Evolutionary conservation across 1,139 yeast species (phyloP).

Genomic region (Saccharomyces uvarum): DNA sequence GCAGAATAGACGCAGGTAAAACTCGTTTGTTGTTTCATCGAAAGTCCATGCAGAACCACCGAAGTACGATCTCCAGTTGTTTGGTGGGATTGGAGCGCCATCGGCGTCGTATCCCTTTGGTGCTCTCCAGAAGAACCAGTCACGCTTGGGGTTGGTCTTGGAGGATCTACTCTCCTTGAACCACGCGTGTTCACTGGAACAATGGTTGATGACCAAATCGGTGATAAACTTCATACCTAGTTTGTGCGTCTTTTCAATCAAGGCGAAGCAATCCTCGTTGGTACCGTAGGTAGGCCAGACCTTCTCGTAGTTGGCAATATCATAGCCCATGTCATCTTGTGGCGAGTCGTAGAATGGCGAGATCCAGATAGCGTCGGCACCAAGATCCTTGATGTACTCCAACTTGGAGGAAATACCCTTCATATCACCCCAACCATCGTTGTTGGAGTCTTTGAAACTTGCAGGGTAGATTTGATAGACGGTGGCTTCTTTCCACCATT

Average conservation of each 20-base stretch:
- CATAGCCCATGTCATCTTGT: conserved; percentile 52
- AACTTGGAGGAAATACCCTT: conserved; percentile 25
- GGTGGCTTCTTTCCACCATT: conserved; percentile 52
- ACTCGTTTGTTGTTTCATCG: conserved; percentile 46
- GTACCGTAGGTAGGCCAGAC: too few relatives aligned
- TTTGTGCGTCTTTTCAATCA: too few relatives aligned
- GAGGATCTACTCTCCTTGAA: conserved; percentile 43
- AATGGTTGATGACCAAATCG: too few relatives aligned
- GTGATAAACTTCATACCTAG: too few relatives aligned
- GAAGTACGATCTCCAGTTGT: conserved; percentile 48
- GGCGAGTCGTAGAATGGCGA: conserved; percentile 55
- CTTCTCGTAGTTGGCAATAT: conserved; percentile 40
- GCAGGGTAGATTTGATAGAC: conserved; percentile 56
- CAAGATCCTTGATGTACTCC: conserved; percentile 45
- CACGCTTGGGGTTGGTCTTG: conserved; percentile 46
- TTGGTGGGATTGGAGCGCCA: conserved; percentile 47
- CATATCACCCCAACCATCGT: conserved; percentile 51
- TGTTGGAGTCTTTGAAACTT: conserved; percentile 48
- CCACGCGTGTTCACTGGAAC: too few relatives aligned
- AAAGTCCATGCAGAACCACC: conserved; percentile 51
- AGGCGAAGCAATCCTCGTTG: too few relatives aligned
- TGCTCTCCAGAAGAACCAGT: conserved; percentile 54
- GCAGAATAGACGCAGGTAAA: conserved; percentile 47
- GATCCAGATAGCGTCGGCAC: conserved; percentile 49
- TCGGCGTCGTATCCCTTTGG: conserved; percentile 37